Percentiles rank a stretch among this genome's conserved stretches.
These are phyloP conservation scores for Ramularia endophylla DNA, from an alignment of 2,329 filamentous ascomycete genomes.

Conservation along the genomic window DNA sequence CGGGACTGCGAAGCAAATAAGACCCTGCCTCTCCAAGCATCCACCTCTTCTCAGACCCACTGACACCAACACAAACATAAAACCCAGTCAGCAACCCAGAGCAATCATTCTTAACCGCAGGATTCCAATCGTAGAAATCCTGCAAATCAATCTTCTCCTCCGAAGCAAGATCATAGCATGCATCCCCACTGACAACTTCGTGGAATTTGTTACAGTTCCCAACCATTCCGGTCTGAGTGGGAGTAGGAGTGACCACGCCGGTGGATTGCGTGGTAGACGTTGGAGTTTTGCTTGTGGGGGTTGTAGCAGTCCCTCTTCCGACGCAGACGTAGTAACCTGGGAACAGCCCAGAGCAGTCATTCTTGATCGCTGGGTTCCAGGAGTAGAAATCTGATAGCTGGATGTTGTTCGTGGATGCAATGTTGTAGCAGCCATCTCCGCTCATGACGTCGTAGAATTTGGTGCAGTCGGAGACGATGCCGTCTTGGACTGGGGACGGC, in stretches of 20 bases:
- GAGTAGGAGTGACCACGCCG: conserved; percentile 6
- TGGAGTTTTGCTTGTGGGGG: too few species aligned
- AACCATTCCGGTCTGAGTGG: conserved; percentile 4
- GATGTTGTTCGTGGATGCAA: conserved; percentile 4
- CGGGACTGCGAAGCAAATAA: too few species aligned
- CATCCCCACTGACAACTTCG: conserved; percentile 4
- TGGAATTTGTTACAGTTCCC: conserved; percentile 7
- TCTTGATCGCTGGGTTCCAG: conserved; percentile 11
- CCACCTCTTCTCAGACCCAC: too few species aligned
- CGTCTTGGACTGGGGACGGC: conserved; percentile 5
- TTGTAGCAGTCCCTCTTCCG: conserved; percentile 1
- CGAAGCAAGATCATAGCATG: conserved; percentile 1
- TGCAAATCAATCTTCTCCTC: conserved; percentile 3
- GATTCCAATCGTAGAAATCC: conserved; percentile 11
- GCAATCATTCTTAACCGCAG: conserved; percentile 7
- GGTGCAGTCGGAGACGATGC: conserved; percentile 6
- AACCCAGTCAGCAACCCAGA: conserved; percentile 2
- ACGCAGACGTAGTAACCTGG: conserved; percentile 8
- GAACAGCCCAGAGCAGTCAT: conserved; percentile 3
- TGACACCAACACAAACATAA: conserved; percentile 9
- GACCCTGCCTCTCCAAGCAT: too few species aligned
- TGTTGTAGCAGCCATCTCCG: conserved; percentile 5
- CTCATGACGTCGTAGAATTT: conserved; percentile 4
- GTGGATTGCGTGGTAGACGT: not conserved
- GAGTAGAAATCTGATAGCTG: conserved; percentile 5